Evolutionary conservation across 805 yeast genomes (phyloP), one percentile per base, ranked within the genome.

Genomic region (Alloascoidea hylecoeti): DNA sequence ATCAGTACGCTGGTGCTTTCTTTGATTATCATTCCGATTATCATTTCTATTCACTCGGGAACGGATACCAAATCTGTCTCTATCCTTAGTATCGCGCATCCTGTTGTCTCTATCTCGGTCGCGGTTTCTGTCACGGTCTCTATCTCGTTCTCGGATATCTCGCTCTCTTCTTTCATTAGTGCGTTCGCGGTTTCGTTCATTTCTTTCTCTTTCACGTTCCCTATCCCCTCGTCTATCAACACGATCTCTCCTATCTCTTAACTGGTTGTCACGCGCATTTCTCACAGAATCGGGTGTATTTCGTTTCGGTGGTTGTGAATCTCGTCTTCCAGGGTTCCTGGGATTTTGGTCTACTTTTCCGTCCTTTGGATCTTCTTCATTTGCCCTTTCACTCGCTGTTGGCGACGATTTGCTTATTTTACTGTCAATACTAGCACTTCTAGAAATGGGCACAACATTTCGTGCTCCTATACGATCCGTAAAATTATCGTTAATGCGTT

Each of bases 271-370:
- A n/a, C n/a, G n/a, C n/a, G n/a, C n/a, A n/a, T n/a, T n/a, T n/a
- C n/a, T n/a, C n/a, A n/a, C n/a, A n/a, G n/a, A n/a, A n/a, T n/a
- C n/a, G n/a, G n/a, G n/a, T n/a, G n/a, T n/a, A n/a, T 23, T 23
- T 23, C 30, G 30, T 23, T 23, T 23, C 30, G 30, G n/a, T n/a
- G 30, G 30, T n/a, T n/a, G 13, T 23, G 30, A n/a, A 9, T 23
- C 30, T 9, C 30, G 30, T 9, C n/a, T n/a, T n/a, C n/a, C n/a
- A 23, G 30, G 30, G 9, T 23, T 23, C 30, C 13, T 23, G 9
- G n/a, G 13, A 9, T 9, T 23, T 23, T 23, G 13, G 13, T 23
- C 30, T 23, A 23, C 30, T 9, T 23, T 23, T n/a, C 30, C n/a
- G 30, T 23, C 30, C n/a, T n/a, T 23, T 23, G 13, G 30, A 23